Base-by-base conservation (phyloP, 169 alveolate genomes). In the Cystoisospora suis region DNA sequence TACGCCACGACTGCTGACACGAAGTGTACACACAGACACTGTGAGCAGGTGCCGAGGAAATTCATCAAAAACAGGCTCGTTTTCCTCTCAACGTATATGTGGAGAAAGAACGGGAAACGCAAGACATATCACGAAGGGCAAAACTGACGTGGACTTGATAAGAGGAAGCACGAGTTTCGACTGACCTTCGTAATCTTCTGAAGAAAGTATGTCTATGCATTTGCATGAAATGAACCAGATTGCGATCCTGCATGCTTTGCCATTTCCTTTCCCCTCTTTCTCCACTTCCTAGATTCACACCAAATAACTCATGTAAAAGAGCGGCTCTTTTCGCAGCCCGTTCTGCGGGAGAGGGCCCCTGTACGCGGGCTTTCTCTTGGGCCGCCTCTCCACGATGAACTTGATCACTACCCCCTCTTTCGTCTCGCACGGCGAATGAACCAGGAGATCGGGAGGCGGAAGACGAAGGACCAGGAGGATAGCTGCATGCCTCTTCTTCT, bases 201-300 rank as follows among this genome's bases (percentile, higher is more conserved):
- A 87, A 27, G 77, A 87, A 87, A 0, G 91, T 87, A 20, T 36
- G 42, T 40, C 72, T 53, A 56, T 72, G 86, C 42, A 36, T 69
- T 20, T 36, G 46, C 77, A 72, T 53, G 77, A 87, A 87, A 38
- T 17, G 59, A 17, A 15, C 61, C 17, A 87, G 81, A 32, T 87
- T 70, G 27, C 91, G 36, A 32, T 87, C 91, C 38, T 61, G 72
- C 91, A 87, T 87, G 45, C 86, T 61, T 42, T 53, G 44, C 91
- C 91, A 87, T 34, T 87, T 87, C 40, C 81, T 56, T 36, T 85
- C 90, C 40, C 81, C 47, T 56, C 81, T 56, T 42, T 45, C 81
- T 29, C 49, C 45, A 20, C 90, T 61, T 9, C 77, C 47, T 0
- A 36, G 29, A 5, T 49, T 32, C 77, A 34, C 61, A 38, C 61